Evolutionary conservation across 2,329 filamentous ascomycete genomes (phyloP).

Genomic region (Hymenoscyphus repandus): DNA sequence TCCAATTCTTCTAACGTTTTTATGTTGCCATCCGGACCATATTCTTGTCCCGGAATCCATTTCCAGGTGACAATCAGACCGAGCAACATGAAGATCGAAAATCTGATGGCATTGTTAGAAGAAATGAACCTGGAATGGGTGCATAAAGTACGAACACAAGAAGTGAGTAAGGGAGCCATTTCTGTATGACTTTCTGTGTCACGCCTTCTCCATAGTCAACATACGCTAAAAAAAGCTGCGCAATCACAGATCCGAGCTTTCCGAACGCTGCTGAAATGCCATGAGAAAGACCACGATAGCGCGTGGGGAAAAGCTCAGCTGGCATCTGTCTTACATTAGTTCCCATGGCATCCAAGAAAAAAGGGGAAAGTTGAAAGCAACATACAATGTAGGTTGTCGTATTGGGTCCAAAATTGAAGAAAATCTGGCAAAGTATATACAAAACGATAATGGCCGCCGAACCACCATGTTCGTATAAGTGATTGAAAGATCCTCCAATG

Average conservation of each 20-base stretch:
- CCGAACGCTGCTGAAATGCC: conserved; percentile 62
- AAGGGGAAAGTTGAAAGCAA: not conserved
- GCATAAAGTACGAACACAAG: conserved; percentile 12
- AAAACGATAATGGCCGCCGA: conserved; percentile 14
- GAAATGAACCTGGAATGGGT: not conserved
- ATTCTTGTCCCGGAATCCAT: conserved; percentile 17
- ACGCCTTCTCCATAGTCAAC: conserved; percentile 15
- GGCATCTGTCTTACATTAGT: conserved; percentile 45
- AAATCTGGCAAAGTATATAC: conserved; percentile 21
- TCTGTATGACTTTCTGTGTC: conserved; percentile 10
- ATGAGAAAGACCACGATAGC: conserved; percentile 58
- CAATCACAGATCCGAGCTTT: conserved; percentile 64
- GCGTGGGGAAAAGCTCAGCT: conserved; percentile 59
- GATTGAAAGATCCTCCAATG: conserved; percentile 19
- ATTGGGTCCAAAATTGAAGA: conserved; percentile 41
- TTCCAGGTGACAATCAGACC: conserved; percentile 16
- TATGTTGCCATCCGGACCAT: conserved; percentile 7
- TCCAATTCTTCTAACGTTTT: conserved; percentile 22
- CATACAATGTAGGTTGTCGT: conserved; percentile 48
- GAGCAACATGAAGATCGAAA: conserved; percentile 21
- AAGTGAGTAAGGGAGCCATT: conserved; percentile 21
- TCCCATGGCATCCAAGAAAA: too few relatives aligned
- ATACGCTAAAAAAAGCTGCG: conserved; percentile 15
- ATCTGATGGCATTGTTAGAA: conserved; percentile 3
- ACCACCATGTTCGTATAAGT: conserved; percentile 11